Evolutionary conservation across 1,284 basidiomycete species (phyloP).

Genomic region (Agroathelia rolfsii): DNA sequence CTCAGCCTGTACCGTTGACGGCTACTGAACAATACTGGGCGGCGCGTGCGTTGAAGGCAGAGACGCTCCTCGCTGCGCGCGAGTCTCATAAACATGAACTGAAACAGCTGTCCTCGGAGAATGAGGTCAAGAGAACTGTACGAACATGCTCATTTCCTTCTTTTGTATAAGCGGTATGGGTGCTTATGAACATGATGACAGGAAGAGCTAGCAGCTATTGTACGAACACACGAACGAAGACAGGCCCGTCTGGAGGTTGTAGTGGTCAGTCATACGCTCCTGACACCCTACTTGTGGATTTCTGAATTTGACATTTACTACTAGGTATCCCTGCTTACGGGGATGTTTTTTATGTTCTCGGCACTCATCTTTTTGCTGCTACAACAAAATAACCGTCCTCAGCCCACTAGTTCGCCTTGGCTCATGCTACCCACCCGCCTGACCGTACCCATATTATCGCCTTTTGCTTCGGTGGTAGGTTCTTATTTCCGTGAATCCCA

Average conservation of each 20-base stretch:
- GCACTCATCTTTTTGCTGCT: slow-evolving; percentile 33
- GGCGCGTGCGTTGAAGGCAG: slow-evolving; percentile 47
- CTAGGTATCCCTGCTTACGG: slow-evolving; percentile 32
- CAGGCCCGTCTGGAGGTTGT: slow-evolving; percentile 38
- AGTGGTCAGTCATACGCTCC: slow-evolving; percentile 32
- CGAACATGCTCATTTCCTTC: slow-evolving; percentile 13
- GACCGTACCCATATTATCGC: slow-evolving; percentile 60
- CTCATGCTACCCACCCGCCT: too few relatives aligned
- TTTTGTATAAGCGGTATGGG: slow-evolving; percentile 3
- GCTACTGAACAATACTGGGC: slow-evolving; percentile 51
- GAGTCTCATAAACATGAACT: slow-evolving; percentile 39
- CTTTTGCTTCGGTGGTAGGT: slow-evolving; percentile 58
- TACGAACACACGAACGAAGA: slow-evolving; percentile 31
- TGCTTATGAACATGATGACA: slow-evolving; percentile 13
- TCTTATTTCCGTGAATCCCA: neutral
- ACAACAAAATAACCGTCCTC: slow-evolving; percentile 18
- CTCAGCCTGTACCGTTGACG: slow-evolving; percentile 23
- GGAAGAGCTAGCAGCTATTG: slow-evolving; percentile 31
- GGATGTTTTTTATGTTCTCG: slow-evolving; percentile 30
- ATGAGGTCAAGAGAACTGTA: slow-evolving; percentile 38
- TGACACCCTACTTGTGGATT: too few relatives aligned
- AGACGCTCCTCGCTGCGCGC: slow-evolving; percentile 39
- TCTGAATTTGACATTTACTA: slow-evolving; percentile 3
- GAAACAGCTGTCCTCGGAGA: slow-evolving; percentile 24
- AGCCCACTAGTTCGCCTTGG: slow-evolving; percentile 23